Base-by-base conservation (phyloP, 2,329 filamentous ascomycete species). In the Aspergillus sp. region DNA sequence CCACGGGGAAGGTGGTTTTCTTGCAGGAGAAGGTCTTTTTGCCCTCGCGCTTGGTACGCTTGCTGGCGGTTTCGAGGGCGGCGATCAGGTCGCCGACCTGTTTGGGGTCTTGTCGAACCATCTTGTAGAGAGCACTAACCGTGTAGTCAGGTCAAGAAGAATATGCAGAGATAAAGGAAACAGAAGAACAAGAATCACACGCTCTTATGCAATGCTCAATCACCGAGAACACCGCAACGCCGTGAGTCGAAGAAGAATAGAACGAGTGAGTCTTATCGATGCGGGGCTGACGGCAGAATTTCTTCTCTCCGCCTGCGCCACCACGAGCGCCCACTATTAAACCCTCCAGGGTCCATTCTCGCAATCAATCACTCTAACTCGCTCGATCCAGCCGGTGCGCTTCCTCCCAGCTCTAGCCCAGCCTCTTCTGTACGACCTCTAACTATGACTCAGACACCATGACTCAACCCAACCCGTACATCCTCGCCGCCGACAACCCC, bases 401-500 rank as follows among this genome's bases (percentile, higher is more conserved):
- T 31, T 19, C 14, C 9, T 25, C n/a, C 5, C 25, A 31, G 20
- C 21, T 19, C 21, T n/a, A 38, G 19, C 32, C 45, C 56, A 54
- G 54, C 58, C 53, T 56, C 58, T 41, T 17, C 17, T 19, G 44
- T n/a, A 20, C 11, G n/a, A 5, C 20, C 23, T 13, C 5, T 14
- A 20, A 13, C 20, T 21, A 48, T 23, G 32, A 46, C 40, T 32
- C 25, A 49, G 7, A 32, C 54, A 61, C 42, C 32, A 75, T 75
- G 71, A 65, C 66, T 57, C 66, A 68, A 56, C 68, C 71, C 36
- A 92, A 91, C 64, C 81, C 81, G 1, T 90, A 87, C 68, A 78
- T 91, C 51, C 81, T 91, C 45, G 93, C 92, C 38, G 89, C 93
- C 55, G 93, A 96, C 71, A 88, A 91, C 65, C 88, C 88, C 47